Conservation (phyloP, 495 filamentous ascomycete genomes). For the Penicillium paxilli region DNA sequence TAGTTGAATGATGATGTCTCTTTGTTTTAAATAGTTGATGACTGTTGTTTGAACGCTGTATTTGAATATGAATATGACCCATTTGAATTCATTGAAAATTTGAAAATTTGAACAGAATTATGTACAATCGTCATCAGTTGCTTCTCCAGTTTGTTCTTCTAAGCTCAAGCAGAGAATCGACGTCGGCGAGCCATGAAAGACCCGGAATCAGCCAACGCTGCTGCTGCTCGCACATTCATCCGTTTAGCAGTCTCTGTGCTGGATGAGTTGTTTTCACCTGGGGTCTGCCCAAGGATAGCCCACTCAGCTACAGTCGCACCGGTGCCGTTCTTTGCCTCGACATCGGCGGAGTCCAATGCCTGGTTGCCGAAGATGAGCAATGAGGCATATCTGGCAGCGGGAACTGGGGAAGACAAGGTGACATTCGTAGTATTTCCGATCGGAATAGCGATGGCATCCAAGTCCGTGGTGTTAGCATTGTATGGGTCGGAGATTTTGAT, state of each 20-base stretch:
- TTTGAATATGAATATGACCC: not conserved
- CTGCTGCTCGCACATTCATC: slow-evolving; percentile 15
- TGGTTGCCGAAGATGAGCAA: slow-evolving; percentile 50
- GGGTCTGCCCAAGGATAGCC: slow-evolving; percentile 50
- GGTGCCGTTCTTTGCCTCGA: slow-evolving; percentile 41
- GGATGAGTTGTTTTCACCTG: not conserved
- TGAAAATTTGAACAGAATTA: not conserved
- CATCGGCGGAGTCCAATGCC: slow-evolving; percentile 42
- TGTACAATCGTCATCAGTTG: not conserved
- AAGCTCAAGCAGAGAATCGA: not conserved
- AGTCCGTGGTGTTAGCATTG: slow-evolving; percentile 21
- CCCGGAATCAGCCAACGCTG: slow-evolving; percentile 1
- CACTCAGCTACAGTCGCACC: slow-evolving; percentile 76
- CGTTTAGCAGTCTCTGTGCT: slow-evolving; percentile 3
- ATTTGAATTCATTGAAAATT: not conserved
- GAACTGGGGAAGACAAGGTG: slow-evolving; percentile 34
- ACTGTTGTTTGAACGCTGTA: not conserved
- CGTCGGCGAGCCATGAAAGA: slow-evolving; percentile 14
- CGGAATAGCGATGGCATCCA: slow-evolving; percentile 37
- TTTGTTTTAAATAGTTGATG: not conserved
- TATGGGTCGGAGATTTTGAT: slow-evolving; percentile 42
- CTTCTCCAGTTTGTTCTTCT: not conserved
- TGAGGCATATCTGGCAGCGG: slow-evolving; percentile 42
- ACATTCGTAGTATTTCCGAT: slow-evolving; percentile 50
- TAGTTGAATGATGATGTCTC: not conserved